Conservation (phyloP, 2,329 filamentous ascomycete species). For the Neoarthrinium moseri region DNA sequence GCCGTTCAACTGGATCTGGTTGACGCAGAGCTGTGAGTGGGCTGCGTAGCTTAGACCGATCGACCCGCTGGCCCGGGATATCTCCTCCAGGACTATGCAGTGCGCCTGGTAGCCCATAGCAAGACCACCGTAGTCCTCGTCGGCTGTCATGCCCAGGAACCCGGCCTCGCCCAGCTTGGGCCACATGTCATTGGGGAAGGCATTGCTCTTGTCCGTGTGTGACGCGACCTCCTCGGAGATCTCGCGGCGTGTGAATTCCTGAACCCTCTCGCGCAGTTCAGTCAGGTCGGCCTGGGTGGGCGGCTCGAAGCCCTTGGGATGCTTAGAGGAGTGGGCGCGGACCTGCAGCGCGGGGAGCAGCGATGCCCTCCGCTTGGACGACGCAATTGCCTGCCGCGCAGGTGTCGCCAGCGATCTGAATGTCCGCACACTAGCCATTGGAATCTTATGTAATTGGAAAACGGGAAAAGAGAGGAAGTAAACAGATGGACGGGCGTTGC, state of each 20-base stretch:
- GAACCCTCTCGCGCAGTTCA: constrained; percentile 79
- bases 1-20: constrained; percentile 92
- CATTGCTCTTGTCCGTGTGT: constrained; percentile 80
- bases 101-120: constrained; percentile 96
- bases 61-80: constrained; percentile 80
- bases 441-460: constrained; percentile 6
- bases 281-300: constrained; percentile 72
- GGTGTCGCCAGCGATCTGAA: constrained; percentile 35
- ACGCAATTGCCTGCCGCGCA: constrained; percentile 13
- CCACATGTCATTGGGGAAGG: constrained; percentile 92
- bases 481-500: background rate
- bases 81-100: constrained; percentile 91
- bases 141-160: constrained; percentile 88
- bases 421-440: constrained; percentile 40
- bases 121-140: constrained; percentile 86
- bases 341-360: constrained; percentile 26
- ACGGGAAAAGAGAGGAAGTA: constrained; percentile 6
- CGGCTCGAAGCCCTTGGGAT: constrained; percentile 62
- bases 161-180: constrained; percentile 87
- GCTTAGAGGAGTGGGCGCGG: constrained; percentile 58
- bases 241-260: constrained; percentile 86
- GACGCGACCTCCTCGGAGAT: constrained; percentile 82
- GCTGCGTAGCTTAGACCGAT: constrained; percentile 92
- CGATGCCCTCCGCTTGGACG: constrained; percentile 7
- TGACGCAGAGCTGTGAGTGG: constrained; percentile 94